Percentiles rank a stretch among this genome's conserved stretches.
Conservation (phyloP, 202 grass and related monocot genomes). For the Musa balbisiana region DNA sequence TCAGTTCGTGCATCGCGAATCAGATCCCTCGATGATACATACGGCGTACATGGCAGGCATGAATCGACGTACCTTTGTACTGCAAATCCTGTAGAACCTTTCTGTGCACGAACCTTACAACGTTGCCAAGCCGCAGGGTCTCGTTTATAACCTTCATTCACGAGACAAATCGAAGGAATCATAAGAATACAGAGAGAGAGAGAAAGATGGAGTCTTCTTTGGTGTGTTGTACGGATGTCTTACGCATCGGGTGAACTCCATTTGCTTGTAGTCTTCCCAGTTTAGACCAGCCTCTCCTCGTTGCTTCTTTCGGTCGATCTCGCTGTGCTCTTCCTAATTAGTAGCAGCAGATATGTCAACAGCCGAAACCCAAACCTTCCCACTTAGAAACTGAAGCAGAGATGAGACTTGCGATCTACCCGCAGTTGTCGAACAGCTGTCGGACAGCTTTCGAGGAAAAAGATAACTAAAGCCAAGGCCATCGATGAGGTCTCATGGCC, state of each 20-base stretch:
- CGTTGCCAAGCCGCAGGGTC: conserved; percentile 84
- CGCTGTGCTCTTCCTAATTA: conserved; percentile 67
- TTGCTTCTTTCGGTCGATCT: conserved; percentile 42
- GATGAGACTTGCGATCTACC: conserved; percentile 26
- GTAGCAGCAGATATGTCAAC: too few species aligned
- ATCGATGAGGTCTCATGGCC: conserved; percentile 97
- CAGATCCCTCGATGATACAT: too few species aligned
- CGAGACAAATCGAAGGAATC: neutral
- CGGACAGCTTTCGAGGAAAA: conserved; percentile 80
- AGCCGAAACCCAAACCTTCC: too few species aligned
- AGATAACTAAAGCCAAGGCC: conserved; percentile 81
- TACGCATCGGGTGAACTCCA: conserved; percentile 97
- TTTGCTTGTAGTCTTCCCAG: conserved; percentile 98
- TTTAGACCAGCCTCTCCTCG: conserved; percentile 51
- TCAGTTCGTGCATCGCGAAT: too few species aligned
- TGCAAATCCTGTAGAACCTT: conserved; percentile 82
- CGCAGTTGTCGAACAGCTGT: conserved; percentile 53
- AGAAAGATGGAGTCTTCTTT: too few species aligned
- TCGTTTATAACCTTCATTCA: conserved; percentile 83
- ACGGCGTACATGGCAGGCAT: neutral
- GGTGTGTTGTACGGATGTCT: conserved; percentile 10
- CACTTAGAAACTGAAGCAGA: too few species aligned
- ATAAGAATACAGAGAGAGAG: too few species aligned
- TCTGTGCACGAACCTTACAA: conserved; percentile 91
- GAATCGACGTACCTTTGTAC: conserved; percentile 58